These are phyloP conservation scores for Diplosphaera chodatii DNA, from an alignment of 139 green algal species.

Conservation along the genomic window DNA sequence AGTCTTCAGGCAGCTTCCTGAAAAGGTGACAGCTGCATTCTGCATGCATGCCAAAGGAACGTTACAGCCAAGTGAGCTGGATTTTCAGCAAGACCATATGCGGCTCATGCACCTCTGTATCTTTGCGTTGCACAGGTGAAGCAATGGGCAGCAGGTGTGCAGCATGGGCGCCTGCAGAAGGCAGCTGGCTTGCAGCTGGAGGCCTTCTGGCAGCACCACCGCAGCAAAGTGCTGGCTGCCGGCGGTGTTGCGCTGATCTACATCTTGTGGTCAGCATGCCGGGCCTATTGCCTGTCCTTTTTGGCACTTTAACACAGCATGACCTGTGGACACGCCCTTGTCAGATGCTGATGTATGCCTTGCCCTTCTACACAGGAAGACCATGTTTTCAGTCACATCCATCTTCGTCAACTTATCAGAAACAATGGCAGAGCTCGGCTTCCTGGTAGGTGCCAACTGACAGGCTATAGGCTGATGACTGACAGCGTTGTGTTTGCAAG, in stretches of 20 bases:
- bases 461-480: too few species aligned
- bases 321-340: too few species aligned
- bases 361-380: conserved; percentile 4
- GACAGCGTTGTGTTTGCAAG: too few species aligned
- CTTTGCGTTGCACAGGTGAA: conserved; percentile 8
- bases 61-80: too few species aligned
- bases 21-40: too few species aligned
- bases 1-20: background rate
- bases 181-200: conserved; percentile 48
- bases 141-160: conserved; percentile 10
- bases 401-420: conserved; percentile 53
- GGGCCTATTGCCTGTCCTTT: too few species aligned
- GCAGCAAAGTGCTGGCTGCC: conserved; percentile 20
- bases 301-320: too few species aligned
- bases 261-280: conserved; percentile 31
- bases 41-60: too few species aligned
- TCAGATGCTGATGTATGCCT: too few species aligned
- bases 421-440: conserved; percentile 43
- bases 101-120: too few species aligned
- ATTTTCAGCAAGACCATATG: too few species aligned
- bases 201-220: conserved; percentile 49
- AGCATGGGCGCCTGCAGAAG: conserved; percentile 27
- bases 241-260: conserved; percentile 23
- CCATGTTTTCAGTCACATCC: conserved; percentile 30
- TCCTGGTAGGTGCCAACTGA: conserved; percentile 39